These are phyloP conservation scores for Coniochaeta hoffmannii DNA, from an alignment of 2,329 filamentous ascomycete genomes.

Conservation along the genomic window DNA sequence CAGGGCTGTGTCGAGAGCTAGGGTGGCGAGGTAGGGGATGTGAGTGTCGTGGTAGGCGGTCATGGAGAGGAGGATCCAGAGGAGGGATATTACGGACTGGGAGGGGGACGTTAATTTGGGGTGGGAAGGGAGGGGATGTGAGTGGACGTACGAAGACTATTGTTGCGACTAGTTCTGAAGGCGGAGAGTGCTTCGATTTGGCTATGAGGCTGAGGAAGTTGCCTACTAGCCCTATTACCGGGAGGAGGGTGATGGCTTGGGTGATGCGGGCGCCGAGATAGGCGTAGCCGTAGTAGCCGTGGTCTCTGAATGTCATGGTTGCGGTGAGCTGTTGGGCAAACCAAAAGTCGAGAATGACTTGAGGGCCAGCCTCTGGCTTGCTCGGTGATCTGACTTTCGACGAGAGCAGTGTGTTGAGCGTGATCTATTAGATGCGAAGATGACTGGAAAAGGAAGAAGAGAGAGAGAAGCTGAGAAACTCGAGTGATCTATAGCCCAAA, in stretches of 20 bases:
- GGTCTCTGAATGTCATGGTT: constrained; percentile 16
- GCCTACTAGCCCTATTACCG: constrained; percentile 71
- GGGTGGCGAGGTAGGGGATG: constrained; percentile 70
- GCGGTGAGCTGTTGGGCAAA: neutral
- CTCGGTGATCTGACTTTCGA: no score
- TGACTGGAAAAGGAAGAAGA: constrained; percentile 21
- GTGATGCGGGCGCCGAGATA: constrained; percentile 68
- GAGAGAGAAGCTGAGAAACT: neutral
- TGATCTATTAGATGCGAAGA: no score
- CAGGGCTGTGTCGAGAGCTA: constrained; percentile 58
- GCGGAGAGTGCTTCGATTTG: constrained; percentile 54
- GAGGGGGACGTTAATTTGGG: constrained; percentile 12
- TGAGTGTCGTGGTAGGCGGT: constrained; percentile 42
- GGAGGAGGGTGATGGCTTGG: constrained; percentile 63
- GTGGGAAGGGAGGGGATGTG: constrained; percentile 8
- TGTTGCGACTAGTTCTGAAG: constrained; percentile 68
- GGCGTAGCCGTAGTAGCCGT: constrained; percentile 50
- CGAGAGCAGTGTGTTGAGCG: no score
- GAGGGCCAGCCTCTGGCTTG: neutral
- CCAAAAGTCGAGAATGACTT: neutral
- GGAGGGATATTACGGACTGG: constrained; percentile 67
- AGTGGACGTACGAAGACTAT: constrained; percentile 65
- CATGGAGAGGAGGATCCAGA: constrained; percentile 64
- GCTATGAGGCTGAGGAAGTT: constrained; percentile 79
- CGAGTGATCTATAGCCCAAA: no score